Conservation (phyloP, 768 basidiomycete genomes). For the Xerocomellus dryophilus region DNA sequence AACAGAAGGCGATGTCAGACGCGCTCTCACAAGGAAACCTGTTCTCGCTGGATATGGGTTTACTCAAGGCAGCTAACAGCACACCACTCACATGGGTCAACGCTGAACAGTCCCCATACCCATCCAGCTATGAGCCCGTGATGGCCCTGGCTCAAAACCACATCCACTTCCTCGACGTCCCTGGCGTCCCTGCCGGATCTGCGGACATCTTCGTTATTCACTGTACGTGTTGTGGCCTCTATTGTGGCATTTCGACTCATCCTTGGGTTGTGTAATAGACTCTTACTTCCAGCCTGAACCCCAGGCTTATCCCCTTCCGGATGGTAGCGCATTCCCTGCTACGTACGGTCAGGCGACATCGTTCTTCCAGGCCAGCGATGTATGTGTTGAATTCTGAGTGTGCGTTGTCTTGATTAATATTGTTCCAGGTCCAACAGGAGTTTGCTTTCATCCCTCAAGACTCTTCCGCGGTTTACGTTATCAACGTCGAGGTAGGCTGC, state of each 20-base stretch:
- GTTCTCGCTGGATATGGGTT: constrained; percentile 67
- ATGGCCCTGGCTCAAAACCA: constrained; percentile 87
- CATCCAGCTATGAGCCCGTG: constrained; percentile 61
- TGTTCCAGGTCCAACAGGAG: constrained; percentile 58
- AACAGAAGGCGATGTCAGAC: constrained; percentile 40
- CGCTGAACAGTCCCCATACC: constrained; percentile 55
- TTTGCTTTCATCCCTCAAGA: constrained; percentile 79
- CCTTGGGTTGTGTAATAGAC: constrained; percentile 39
- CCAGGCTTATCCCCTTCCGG: constrained; percentile 50
- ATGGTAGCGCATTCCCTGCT: constrained; percentile 59
- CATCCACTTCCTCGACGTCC: constrained; percentile 76
- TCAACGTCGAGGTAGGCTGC: constrained; percentile 58
- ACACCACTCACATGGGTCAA: constrained; percentile 62
- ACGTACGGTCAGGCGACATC: constrained; percentile 66
- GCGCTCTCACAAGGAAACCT: constrained; percentile 64
- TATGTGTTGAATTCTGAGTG: constrained; percentile 27
- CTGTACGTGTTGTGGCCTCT: constrained; percentile 47
- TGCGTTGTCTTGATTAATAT: background rate
- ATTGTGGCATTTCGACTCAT: background rate
- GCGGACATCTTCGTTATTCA: constrained; percentile 85
- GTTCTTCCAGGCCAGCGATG: constrained; percentile 58
- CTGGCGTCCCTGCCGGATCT: constrained; percentile 61
- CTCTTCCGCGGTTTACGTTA: constrained; percentile 65
- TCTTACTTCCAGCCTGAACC: constrained; percentile 74
- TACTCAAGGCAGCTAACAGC: constrained; percentile 57